Conservation (phyloP, 805 yeast genomes). For the Cyberlindnera galapagoensis region DNA sequence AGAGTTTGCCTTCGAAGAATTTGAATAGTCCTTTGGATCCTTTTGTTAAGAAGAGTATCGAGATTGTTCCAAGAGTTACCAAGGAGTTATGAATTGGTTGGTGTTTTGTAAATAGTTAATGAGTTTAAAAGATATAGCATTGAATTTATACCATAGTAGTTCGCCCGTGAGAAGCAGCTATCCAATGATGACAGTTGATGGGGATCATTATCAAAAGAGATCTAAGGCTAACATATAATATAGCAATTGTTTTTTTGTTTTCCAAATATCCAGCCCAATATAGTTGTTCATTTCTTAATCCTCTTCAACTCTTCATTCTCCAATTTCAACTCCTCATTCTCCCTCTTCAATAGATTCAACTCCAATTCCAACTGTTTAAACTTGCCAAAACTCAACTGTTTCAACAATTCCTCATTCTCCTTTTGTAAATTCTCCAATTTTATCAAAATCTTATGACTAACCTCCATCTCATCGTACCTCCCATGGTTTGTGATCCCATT, state of each 20-base stretch:
- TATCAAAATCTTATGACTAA: slow-evolving; percentile 64
- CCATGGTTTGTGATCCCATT: slow-evolving; percentile 45
- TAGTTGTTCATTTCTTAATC: too few relatives aligned
- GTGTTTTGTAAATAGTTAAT: too few relatives aligned
- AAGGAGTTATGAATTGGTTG: too few relatives aligned
- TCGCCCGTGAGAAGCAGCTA: too few relatives aligned
- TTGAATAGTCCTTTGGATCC: slow-evolving; percentile 19
- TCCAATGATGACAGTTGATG: too few relatives aligned
- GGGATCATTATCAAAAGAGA: too few relatives aligned
- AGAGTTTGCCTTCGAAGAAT: slow-evolving; percentile 16
- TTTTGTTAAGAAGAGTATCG: slow-evolving; percentile 12
- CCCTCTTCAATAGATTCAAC: slow-evolving; percentile 50
- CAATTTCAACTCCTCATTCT: slow-evolving; percentile 17
- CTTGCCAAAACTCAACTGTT: slow-evolving; percentile 70
- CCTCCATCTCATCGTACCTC: slow-evolving; percentile 65
- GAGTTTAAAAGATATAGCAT: too few relatives aligned
- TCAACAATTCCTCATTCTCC: slow-evolving; percentile 66
- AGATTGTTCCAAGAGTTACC: slow-evolving; percentile 18
- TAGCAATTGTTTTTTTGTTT: too few relatives aligned
- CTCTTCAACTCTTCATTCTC: slow-evolving; percentile 4
- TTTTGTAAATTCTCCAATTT: slow-evolving; percentile 53
- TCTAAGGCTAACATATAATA: too few relatives aligned
- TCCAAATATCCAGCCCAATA: too few relatives aligned
- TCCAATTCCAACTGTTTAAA: slow-evolving; percentile 66
- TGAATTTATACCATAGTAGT: too few relatives aligned